A percentile compares a stretch with the other conserved stretches of the same genome.
phyloP scores from a whole-genome alignment of 1,284 basidiomycete species.

The Boletus hoseneyae region DNA sequence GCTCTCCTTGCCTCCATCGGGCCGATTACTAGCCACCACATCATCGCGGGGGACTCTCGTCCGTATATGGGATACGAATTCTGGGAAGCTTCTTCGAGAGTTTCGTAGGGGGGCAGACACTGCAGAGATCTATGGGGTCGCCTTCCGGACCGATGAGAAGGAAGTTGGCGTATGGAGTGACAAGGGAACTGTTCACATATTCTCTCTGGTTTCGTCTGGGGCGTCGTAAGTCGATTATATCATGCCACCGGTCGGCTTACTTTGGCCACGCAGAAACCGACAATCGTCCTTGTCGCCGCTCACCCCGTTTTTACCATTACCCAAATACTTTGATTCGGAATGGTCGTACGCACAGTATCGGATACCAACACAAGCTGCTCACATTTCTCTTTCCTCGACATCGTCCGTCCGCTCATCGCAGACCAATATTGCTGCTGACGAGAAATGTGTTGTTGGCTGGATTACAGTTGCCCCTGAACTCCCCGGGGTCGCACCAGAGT shows the following conservation, averaged over 20 bases:
- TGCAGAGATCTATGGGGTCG: conserved; percentile 89
- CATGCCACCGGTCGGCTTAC: conserved; percentile 8
- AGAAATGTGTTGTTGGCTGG: conserved; percentile 85
- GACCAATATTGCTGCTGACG: conserved; percentile 71
- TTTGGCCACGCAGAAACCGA: conserved; percentile 55
- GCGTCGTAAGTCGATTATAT: conserved; percentile 51
- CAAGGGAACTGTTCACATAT: conserved; percentile 94
- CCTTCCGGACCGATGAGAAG: conserved; percentile 72
- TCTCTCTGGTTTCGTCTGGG: conserved; percentile 66
- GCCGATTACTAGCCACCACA: conserved; percentile 81
- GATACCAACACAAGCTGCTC: conserved; percentile 80
- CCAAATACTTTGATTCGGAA: conserved; percentile 90
- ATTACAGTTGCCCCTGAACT: conserved; percentile 53
- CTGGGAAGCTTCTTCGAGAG: conserved; percentile 77
- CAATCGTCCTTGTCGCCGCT: conserved; percentile 77
- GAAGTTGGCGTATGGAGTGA: conserved; percentile 92
- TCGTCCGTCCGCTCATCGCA: conserved; percentile 52
- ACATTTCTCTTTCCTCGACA: conserved; percentile 68
- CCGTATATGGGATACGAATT: conserved; percentile 81
- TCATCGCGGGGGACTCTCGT: conserved; percentile 85
- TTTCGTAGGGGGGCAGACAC: conserved; percentile 86
- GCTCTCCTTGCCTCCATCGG: conserved; percentile 74
- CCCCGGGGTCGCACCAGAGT: conserved; percentile 42
- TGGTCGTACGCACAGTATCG: conserved; percentile 94
- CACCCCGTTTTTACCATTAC: conserved; percentile 75